A percentile compares a stretch with the other conserved stretches of the same genome.
phyloP scores from a whole-genome alignment of 2,329 filamentous ascomycete species.

The Coniochaeta sp. region DNA sequence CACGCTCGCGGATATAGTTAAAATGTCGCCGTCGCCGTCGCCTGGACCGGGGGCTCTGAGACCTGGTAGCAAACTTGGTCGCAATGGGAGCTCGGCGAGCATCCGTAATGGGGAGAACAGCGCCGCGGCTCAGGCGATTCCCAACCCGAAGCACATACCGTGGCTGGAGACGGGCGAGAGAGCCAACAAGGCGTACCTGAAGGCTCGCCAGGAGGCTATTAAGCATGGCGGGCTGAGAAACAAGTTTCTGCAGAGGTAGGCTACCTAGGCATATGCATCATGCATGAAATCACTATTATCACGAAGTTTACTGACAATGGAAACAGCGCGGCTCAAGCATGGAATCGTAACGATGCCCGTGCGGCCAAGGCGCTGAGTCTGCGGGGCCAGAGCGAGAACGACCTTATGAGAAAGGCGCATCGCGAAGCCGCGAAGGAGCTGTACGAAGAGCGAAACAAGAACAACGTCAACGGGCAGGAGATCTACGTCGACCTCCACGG shows the following conservation, averaged over 20 bases:
- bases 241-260: constrained; percentile 89
- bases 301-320: constrained; percentile 7
- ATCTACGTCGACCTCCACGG: constrained; percentile 94
- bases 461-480: constrained; percentile 52
- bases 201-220: constrained; percentile 90
- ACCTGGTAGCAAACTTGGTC: constrained; percentile 51
- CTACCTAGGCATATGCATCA: background rate
- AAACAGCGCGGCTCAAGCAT: constrained; percentile 86
- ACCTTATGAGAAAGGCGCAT: constrained; percentile 94
- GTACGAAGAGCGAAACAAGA: constrained; percentile 88
- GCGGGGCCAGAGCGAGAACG: constrained; percentile 92
- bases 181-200: constrained; percentile 90
- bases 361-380: constrained; percentile 92
- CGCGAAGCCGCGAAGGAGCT: constrained; percentile 85
- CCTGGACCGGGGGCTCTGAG: constrained; percentile 54
- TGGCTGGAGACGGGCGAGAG: constrained; percentile 92
- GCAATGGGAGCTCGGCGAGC: constrained; percentile 58
- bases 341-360: constrained; percentile 95
- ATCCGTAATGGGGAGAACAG: constrained; percentile 69
- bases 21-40: constrained; percentile 86
- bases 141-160: constrained; percentile 83
- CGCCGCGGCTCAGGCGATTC: constrained; percentile 73
- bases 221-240: constrained; percentile 94
- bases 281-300: too few relatives aligned
- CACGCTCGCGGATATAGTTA: constrained; percentile 88